These are phyloP conservation scores for Globisporangium solare DNA, from an alignment of 352 stramenopile genomes.

Conservation along the genomic window DNA sequence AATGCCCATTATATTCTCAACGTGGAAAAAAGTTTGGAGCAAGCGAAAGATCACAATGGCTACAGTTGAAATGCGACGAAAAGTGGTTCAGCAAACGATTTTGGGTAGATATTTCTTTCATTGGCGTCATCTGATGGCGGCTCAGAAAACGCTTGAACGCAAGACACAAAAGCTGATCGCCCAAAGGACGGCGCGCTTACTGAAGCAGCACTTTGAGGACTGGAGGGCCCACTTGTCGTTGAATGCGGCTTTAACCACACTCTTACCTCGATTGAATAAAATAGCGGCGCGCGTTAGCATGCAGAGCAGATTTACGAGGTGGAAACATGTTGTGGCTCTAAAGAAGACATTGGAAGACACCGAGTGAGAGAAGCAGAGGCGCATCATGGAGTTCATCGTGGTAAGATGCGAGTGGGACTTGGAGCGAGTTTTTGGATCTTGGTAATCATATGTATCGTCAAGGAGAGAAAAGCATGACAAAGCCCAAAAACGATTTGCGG, in stretches of 20 bases:
- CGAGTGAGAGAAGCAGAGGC: conserved; percentile 25
- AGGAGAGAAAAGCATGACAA: conserved; percentile 9
- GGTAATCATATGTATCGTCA: conserved; percentile 15
- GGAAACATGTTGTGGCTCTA: conserved; percentile 10
- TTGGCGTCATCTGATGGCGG: too few relatives aligned
- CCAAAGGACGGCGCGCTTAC: background rate
- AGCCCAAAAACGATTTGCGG: background rate
- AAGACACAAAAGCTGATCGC: too few relatives aligned
- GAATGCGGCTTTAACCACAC: background rate
- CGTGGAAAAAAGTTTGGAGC: conserved; percentile 2
- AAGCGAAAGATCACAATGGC: background rate
- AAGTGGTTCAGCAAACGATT: background rate
- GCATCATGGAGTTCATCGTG: conserved; percentile 33
- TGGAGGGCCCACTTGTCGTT: background rate
- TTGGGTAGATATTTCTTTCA: background rate
- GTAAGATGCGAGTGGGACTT: conserved; percentile 21
- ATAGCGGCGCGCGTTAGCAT: background rate
- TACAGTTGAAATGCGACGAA: background rate
- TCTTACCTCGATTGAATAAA: background rate
- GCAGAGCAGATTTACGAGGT: conserved; percentile 1
- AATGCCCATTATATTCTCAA: background rate
- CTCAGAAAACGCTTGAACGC: too few relatives aligned
- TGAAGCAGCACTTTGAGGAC: background rate
- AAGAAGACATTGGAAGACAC: conserved; percentile 7
- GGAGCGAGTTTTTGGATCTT: conserved; percentile 24